Conservation (phyloP, 2,329 filamentous ascomycete genomes). For the Periconia macrospinosa region DNA sequence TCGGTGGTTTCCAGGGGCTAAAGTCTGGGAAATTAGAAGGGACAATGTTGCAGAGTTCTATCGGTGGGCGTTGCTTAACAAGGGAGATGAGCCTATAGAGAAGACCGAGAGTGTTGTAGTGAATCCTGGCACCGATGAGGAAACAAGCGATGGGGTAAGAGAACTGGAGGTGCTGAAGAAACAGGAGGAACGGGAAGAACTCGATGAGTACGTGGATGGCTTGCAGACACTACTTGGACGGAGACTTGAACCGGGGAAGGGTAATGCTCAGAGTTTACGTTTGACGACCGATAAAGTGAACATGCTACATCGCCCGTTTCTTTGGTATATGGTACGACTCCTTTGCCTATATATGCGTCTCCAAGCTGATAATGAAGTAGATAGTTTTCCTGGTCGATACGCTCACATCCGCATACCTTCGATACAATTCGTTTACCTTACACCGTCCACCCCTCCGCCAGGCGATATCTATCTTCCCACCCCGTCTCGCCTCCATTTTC, state of each 20-base stretch:
- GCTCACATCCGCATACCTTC: constrained; percentile 45
- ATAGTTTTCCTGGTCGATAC: constrained; percentile 57
- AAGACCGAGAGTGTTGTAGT: constrained; percentile 15
- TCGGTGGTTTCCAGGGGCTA: constrained; percentile 68
- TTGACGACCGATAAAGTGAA: constrained; percentile 67
- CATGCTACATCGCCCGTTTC: constrained; percentile 62
- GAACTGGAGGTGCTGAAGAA: neutral
- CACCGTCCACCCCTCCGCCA: constrained; percentile 49
- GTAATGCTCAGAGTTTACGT: constrained; percentile 60
- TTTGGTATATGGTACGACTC: constrained; percentile 63
- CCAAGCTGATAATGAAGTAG: constrained; percentile 19
- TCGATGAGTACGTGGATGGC: constrained; percentile 58
- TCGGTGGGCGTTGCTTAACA: constrained; percentile 68
- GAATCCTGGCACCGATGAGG: constrained; percentile 17
- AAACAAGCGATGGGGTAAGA: constrained; percentile 2
- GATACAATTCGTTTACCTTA: constrained; percentile 56
- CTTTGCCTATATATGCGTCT: neutral
- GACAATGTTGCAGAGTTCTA: constrained; percentile 71
- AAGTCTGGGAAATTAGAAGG: constrained; percentile 59
- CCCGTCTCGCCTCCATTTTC: constrained; percentile 56
- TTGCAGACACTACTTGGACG: constrained; percentile 58
- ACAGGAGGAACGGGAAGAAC: constrained; percentile 48
- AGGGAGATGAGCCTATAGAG: constrained; percentile 43
- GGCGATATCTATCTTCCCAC: constrained; percentile 60
- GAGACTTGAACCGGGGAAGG: constrained; percentile 57